These are phyloP conservation scores for Populus ilicifolia DNA, from an alignment of 345 rosid species.

Conservation along the genomic window DNA sequence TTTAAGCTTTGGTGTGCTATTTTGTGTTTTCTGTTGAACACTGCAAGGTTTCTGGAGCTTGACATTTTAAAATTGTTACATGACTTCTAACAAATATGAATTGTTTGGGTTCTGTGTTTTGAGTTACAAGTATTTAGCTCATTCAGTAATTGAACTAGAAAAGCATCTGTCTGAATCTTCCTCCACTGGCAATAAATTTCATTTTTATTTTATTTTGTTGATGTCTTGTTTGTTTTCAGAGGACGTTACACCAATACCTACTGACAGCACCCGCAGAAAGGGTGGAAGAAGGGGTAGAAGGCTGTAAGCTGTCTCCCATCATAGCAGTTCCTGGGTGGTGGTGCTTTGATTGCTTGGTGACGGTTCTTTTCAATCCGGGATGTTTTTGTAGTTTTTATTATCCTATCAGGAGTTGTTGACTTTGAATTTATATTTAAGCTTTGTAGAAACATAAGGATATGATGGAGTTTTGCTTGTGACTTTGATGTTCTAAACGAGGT, in stretches of 20 bases:
- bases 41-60: not conserved
- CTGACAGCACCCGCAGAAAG: constrained; percentile 91
- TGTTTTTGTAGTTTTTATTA: constrained; percentile 4
- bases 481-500: not conserved
- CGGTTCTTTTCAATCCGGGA: not conserved
- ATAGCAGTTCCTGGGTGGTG: not conserved
- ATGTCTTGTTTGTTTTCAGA: constrained; percentile 35
- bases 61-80: not conserved
- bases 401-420: not conserved
- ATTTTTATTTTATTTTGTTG: not conserved
- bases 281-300: constrained; percentile 91
- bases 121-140: not conserved
- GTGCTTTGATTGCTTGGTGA: not conserved
- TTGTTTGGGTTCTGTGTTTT: too few species aligned
- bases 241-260: constrained; percentile 94
- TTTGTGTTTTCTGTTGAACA: too few species aligned
- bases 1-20: not conserved
- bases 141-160: not conserved
- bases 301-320: constrained; percentile 32
- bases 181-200: not conserved
- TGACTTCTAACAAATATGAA: not conserved
- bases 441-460: constrained; percentile 9
- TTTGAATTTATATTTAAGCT: not conserved
- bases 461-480: not conserved
- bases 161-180: not conserved